Evolutionary conservation across 192 early-diverging fungal genomes (phyloP), one percentile per base, ranked within the genome.

Genomic region (Backusella australiensis): DNA sequence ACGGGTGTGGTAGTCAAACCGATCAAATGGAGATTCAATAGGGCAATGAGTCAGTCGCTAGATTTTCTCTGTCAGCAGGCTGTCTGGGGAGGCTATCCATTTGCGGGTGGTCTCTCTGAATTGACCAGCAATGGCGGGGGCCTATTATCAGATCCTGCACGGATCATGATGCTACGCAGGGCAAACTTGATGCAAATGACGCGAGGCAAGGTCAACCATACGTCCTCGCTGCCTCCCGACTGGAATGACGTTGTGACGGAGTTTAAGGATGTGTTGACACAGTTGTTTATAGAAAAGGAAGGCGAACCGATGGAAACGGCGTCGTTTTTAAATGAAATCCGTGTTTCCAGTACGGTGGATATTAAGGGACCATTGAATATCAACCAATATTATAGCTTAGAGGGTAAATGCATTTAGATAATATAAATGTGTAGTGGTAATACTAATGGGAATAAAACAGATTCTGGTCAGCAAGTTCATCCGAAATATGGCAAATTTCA

Each of bases 401-500:
- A 75, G 71, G 38, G 83, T 84, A 32, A 32, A 32, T 32, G 32
- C 32, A 32, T 32, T 32, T 32, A 32, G 2, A 32, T 32, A 32
- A 32, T 32, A 3, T 32, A 32, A 32, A 32, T 32, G 2, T 32
- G 32, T 32, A 32, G 32, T 3, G 32, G 32, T 32, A 32, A 3
- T 0, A 2, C 3, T 3, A 32, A 3, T 2, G 32, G 32, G 2
- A 32, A 32, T 32, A 32, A 32, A 32, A 32, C 36, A 46, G 86
- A 87, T 38, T 73, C 75, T 17, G 77, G 38, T 6, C 34, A 85
- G 38, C 83, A 81, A 70, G 81, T 78, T 36, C 83, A 84, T 8
- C 85, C 86, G 21, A 87, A 87, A 71, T 87, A 87, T 46, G 83
- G 84, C 19, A 85, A 85, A 67, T 84, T 81, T 36, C 84, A 85